Evolutionary conservation across 1,284 basidiomycete species (phyloP).

Genomic region (Rhodotorula sp.): DNA sequence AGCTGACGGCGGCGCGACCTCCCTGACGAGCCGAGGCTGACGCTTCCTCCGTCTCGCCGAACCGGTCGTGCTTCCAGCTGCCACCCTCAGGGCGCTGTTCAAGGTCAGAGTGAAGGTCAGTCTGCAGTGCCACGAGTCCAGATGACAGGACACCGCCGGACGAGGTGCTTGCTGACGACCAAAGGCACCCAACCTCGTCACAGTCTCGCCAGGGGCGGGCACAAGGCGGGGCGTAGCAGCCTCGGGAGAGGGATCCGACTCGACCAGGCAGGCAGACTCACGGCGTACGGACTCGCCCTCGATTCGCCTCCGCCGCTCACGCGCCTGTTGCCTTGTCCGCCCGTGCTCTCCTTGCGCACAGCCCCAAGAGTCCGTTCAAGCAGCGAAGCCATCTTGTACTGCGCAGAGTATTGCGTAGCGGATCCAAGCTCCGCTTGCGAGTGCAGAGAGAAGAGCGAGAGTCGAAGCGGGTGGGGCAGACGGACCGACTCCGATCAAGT

Average conservation of each 20-base stretch:
- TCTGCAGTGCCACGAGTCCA: too few species aligned
- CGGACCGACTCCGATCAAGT: too few species aligned
- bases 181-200: too few species aligned
- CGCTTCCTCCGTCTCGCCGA: not conserved
- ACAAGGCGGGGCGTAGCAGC: too few species aligned
- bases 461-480: too few species aligned
- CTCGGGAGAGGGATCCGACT: not conserved
- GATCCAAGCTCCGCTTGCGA: not conserved
- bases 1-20: not conserved
- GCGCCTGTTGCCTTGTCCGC: not conserved
- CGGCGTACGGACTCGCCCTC: conserved; percentile 7
- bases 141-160: too few species aligned
- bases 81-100: conserved; percentile 17
- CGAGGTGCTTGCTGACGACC: too few species aligned
- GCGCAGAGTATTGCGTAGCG: not conserved
- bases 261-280: not conserved
- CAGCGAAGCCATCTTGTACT: conserved; percentile 3
- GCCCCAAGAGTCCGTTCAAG: conserved; percentile 16
- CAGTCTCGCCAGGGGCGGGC: too few species aligned
- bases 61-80: conserved; percentile 39
- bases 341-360: not conserved
- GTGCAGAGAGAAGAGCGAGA: not conserved
- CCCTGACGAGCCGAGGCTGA: not conserved
- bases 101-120: not conserved
- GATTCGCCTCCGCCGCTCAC: conserved; percentile 10